Evolutionary conservation across 2,329 filamentous ascomycete species (phyloP), one percentile per base, ranked within the genome.

Genomic region (Aspergillus awamori): DNA sequence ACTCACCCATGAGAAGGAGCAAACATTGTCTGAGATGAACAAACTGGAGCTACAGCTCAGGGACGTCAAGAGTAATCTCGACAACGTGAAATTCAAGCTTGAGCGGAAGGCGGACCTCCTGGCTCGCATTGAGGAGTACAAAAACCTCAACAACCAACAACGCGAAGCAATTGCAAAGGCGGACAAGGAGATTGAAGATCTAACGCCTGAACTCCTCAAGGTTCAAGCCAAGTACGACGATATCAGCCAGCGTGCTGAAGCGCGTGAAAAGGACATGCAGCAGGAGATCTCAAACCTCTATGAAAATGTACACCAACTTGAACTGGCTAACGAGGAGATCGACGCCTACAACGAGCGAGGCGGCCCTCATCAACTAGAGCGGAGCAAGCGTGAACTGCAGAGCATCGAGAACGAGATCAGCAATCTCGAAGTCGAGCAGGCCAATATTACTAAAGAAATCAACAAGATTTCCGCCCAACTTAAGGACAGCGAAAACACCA

Each of bases 401-500:
- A 77, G 76, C 8, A 81, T 96, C 15, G 87, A 94, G 71, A 80
- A 83, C 64, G 83, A 87, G 24, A 89, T 95, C 58, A 76, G 81
- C 41, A 81, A 81, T 17, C 81, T 89, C 13, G 90, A 96, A 69
- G 81, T 80, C 17, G 90, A 95, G 65, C 87, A 91, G 70, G 79
- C 79, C 11, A 81, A 87, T 49, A 80, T 95, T 56, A 89, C 88
- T 2, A 82, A 84, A 24, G 85, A 89, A 58, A 87, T 91, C 63
- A 95, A 96, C 76, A 88, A 88, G 67, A 84, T 97, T 54, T 89
- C 90, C 65, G 86, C 90, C 53, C 89, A 92, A 56, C 84, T 93
- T 55, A 87, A 88, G 68, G 92, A 93, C 70, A 90, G 91, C 59
- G 90, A 93, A 65, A 87, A 89, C 61, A 93, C 89, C 59, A 94